Conservation (phyloP, 305 asterid species). For the Rubia occidens region DNA sequence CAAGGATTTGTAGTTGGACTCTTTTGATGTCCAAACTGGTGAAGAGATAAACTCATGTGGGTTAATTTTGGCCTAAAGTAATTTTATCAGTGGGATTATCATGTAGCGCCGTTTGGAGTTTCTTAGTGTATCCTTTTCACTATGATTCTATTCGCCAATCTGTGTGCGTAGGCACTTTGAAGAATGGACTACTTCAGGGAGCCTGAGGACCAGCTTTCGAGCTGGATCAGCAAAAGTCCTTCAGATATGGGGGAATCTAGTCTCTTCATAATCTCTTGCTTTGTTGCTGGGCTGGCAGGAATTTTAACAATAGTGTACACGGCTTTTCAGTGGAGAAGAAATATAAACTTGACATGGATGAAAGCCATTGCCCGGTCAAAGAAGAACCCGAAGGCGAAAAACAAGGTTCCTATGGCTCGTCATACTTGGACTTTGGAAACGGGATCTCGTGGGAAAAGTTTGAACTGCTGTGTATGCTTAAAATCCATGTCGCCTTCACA, state of each 20-base stretch:
- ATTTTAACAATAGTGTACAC: slow-evolving; percentile 68
- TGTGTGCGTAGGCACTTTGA: slow-evolving; percentile 19
- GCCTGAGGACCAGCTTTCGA: slow-evolving; percentile 46
- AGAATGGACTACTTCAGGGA: slow-evolving; percentile 74
- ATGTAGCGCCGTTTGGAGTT: neutral
- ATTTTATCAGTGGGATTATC: neutral
- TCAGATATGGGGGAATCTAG: slow-evolving; percentile 68
- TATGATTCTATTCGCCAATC: slow-evolving; percentile 3
- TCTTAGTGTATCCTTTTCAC: neutral
- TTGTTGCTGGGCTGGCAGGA: slow-evolving; percentile 66
- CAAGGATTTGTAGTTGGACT: neutral
- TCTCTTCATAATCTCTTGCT: slow-evolving; percentile 62
- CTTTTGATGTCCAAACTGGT: neutral
- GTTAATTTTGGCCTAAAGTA: neutral
- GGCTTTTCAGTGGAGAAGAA: slow-evolving; percentile 92
- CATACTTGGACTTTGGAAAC: slow-evolving; percentile 83
- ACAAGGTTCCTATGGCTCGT: slow-evolving; percentile 57
- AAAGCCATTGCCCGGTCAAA: slow-evolving; percentile 93
- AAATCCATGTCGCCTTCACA: slow-evolving; percentile 77
- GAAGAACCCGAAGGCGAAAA: slow-evolving; percentile 71
- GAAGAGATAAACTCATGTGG: neutral
- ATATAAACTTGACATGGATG: slow-evolving; percentile 79
- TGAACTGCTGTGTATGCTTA: slow-evolving; percentile 82
- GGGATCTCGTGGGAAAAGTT: slow-evolving; percentile 66
- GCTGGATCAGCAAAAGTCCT: slow-evolving; percentile 63